Evolutionary conservation across 208 protist species (phyloP), one percentile per base, ranked within the genome.

Genomic region (Trypanosoma scelopori): DNA sequence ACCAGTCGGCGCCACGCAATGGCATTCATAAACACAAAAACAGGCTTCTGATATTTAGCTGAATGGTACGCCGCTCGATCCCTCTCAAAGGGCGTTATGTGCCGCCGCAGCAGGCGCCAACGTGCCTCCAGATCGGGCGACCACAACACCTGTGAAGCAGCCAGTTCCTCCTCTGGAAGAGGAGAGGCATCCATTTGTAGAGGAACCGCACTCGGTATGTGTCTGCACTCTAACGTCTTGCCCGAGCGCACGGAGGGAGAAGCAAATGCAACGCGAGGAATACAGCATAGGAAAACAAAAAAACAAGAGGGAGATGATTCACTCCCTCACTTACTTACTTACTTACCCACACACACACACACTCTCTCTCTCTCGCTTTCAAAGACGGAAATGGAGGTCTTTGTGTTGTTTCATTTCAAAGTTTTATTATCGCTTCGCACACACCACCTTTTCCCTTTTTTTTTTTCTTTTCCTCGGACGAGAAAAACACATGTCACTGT

Each of bases 21-120:
- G 25, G 68, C 51, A 20, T 59, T 73, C 59, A 73, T 65, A 28
- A 37, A 52, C 25, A 73, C 68, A 55, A 58, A 73, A 13, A 66
- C 59, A 22, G 68, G 68, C 11, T 60, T 73, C 30, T 65, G 68
- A 32, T 66, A 66, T 32, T 66, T 73, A 22, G 42, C 28, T 0
- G 68, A 55, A 32, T 55, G 42, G 46, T 73, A 66, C 58, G 59
- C 51, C n/a, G 28, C 16, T 12, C 59, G 59, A 45, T 73, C 68
- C 18, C 32, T 50, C 35, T 73, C 68, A 61, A 60, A 61, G 1
- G 68, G 58, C n/a, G 58, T 55, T 32, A 73, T 67, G 32, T 73
- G 59, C 5, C 59, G 50, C 20, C 50, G 43, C 27, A 73, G 41
- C 12, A 42, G 28, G n/a, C 59, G 59, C 68, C 68, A 73, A 37